These are phyloP conservation scores for Plasmodium berghei DNA, from an alignment of 169 alveolate genomes.

Conservation along the genomic window DNA sequence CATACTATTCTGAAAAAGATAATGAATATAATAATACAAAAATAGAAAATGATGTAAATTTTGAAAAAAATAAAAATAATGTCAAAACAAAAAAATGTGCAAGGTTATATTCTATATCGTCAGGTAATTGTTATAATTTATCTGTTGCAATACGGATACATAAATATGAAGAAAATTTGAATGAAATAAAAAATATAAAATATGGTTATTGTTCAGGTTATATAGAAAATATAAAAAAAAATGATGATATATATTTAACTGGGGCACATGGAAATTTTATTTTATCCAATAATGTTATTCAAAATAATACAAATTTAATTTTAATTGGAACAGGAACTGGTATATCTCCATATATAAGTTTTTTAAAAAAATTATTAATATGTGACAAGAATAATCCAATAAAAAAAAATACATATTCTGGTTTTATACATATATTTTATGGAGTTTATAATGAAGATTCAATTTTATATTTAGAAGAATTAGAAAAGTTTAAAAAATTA, in stretches of 20 bases:
- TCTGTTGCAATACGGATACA: conserved; percentile 59
- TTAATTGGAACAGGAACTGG: conserved; percentile 87
- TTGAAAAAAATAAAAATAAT: background rate
- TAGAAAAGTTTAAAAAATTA: conserved; percentile 73
- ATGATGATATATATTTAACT: conserved; percentile 68
- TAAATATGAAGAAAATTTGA: conserved; percentile 22
- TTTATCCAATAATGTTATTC: conserved; percentile 34
- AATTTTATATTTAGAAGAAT: conserved; percentile 71
- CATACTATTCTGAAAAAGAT: conserved; percentile 66
- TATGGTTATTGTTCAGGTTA: conserved; percentile 73
- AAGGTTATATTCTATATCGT: conserved; percentile 63
- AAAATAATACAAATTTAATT: conserved; percentile 73
- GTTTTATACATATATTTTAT: conserved; percentile 63
- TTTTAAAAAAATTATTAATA: conserved; percentile 64
- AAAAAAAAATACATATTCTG: conserved; percentile 16
- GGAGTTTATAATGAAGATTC: conserved; percentile 81
- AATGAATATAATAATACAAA: background rate
- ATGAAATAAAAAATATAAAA: background rate
- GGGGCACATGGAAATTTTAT: conserved; percentile 64
- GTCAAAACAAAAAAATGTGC: conserved; percentile 12
- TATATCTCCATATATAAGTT: conserved; percentile 81
- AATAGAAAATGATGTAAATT: background rate
- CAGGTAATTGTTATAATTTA: conserved; percentile 30
- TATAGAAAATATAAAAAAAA: conserved; percentile 51
- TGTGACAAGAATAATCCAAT: conserved; percentile 6